Evolutionary conservation across 768 basidiomycete species (phyloP).

Genomic region (Mycena latifolia): DNA sequence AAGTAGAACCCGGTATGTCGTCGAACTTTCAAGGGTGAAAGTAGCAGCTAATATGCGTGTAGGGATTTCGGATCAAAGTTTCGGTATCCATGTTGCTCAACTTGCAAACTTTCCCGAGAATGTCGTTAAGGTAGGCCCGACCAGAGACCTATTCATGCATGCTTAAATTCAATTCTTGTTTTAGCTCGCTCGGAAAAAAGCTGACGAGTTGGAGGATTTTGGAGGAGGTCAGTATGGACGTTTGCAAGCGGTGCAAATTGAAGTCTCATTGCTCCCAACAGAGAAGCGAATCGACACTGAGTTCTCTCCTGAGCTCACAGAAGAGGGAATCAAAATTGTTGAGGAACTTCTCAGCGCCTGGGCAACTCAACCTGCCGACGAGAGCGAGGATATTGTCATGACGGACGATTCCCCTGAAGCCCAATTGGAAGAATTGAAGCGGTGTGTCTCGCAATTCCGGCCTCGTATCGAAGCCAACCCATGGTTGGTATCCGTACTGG

Average conservation of each 20-base stretch:
- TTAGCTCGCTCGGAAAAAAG: constrained; percentile 88
- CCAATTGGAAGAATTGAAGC: constrained; percentile 66
- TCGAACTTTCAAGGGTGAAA: neutral
- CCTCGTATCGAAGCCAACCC: constrained; percentile 80
- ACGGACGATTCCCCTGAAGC: constrained; percentile 50
- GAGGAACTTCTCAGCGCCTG: constrained; percentile 83
- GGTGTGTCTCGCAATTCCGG: constrained; percentile 73
- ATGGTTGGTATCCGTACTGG: constrained; percentile 79
- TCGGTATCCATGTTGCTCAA: constrained; percentile 97
- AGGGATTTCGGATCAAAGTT: constrained; percentile 97
- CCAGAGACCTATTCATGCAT: neutral
- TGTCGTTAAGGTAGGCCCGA: constrained; percentile 80
- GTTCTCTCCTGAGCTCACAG: constrained; percentile 70
- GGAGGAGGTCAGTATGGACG: constrained; percentile 55
- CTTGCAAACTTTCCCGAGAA: constrained; percentile 98
- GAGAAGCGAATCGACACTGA: constrained; percentile 52
- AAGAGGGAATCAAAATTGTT: constrained; percentile 86
- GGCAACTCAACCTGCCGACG: constrained; percentile 52
- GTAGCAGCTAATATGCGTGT: neutral
- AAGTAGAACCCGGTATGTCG: constrained; percentile 86
- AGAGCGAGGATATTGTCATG: constrained; percentile 65
- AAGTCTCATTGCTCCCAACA: constrained; percentile 18
- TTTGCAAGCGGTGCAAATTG: neutral
- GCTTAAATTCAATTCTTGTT: neutral
- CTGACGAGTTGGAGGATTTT: constrained; percentile 93